Evolutionary conservation across 2,329 filamentous ascomycete genomes (phyloP), one percentile per base, ranked within the genome.

Genomic region (Leptographium wingfieldii): DNA sequence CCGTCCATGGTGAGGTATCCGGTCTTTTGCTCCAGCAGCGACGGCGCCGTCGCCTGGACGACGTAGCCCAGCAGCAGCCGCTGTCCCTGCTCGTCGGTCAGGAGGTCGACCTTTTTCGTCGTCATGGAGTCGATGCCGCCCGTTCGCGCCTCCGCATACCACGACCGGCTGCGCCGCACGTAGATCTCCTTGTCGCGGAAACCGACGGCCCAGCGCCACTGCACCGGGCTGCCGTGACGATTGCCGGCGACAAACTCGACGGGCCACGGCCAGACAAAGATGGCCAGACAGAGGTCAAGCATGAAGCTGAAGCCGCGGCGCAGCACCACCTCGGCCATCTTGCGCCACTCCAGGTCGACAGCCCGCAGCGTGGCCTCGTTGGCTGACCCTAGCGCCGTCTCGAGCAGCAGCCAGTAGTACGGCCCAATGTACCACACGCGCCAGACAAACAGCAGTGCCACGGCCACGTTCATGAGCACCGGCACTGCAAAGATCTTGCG

Each of bases 1-100:
- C 80, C 82, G 69, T 92, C 88, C 78, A 95, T 88, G 65, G 94
- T 85, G 64, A 95, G 73, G 69, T 95, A 95, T 25, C 90, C 91
- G 35, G 91, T 96, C 79, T 95, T 96, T 66, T 84, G 79, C 66
- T 80, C 76, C 67, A 92, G 76, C 58, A 85, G 77, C 67, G 82
- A 73, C 27, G 84, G 80, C 19, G 85, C 80, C 4, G 92, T 86
- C 2, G 90, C 92, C 2, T 82, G 79, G 63, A 84, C 72, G 54
- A 95, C 73, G 61, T 83, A 78, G 14, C 77, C 77, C 65, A 84
- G 77, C 66, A 90, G 80, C 58, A 84, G 75, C 72, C 73, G 83
- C 67, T 73, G 78, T 61, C 79, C 77, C 56, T 77, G 78, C 31
- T 69, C 67, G 60, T 76, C 59, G 1, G 71, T 72, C 61, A 83